These are phyloP conservation scores for Stemphylium beticola DNA, from an alignment of 2,329 filamentous ascomycete genomes.

Conservation along the genomic window DNA sequence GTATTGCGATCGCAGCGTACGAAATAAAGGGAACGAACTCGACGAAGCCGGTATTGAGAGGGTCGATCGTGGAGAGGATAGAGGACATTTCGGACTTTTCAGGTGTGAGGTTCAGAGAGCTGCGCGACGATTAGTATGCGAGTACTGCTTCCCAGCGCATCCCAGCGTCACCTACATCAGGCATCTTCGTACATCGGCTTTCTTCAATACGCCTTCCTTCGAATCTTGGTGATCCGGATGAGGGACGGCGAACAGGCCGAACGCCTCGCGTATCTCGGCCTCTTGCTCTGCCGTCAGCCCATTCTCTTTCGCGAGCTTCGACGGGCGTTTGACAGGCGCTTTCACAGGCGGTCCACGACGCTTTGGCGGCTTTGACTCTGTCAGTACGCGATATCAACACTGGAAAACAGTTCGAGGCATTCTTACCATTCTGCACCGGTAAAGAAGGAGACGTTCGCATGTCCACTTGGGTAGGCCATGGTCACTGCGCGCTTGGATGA, in stretches of 20 bases:
- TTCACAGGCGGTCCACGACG: conserved; percentile 34
- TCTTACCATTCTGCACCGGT: conserved; percentile 26
- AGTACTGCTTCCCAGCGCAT: neutral
- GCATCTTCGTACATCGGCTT: conserved; percentile 55
- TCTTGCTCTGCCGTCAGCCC: conserved; percentile 84
- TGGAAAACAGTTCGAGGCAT: neutral
- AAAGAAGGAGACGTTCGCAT: neutral
- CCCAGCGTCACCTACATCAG: conserved; percentile 54
- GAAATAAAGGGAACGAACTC: conserved; percentile 83
- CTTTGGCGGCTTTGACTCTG: conserved; percentile 34
- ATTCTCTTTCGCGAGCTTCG: conserved; percentile 91
- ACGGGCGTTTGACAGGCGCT: conserved; percentile 61
- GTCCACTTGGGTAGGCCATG: neutral
- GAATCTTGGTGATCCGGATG: conserved; percentile 68
- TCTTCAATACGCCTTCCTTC: conserved; percentile 58
- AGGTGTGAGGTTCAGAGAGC: conserved; percentile 81
- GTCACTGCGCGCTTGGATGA: conserved; percentile 24
- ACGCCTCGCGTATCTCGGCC: conserved; percentile 88
- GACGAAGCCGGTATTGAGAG: conserved; percentile 77
- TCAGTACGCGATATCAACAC: neutral
- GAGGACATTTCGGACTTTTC: conserved; percentile 71
- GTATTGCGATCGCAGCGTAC: conserved; percentile 85
- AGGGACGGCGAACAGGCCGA: conserved; percentile 70
- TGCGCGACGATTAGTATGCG: conserved; percentile 44
- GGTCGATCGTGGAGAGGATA: conserved; percentile 82